Base-by-base conservation (phyloP, 371 early-diverging fungal genomes). In the Mortierella sp. region DNA sequence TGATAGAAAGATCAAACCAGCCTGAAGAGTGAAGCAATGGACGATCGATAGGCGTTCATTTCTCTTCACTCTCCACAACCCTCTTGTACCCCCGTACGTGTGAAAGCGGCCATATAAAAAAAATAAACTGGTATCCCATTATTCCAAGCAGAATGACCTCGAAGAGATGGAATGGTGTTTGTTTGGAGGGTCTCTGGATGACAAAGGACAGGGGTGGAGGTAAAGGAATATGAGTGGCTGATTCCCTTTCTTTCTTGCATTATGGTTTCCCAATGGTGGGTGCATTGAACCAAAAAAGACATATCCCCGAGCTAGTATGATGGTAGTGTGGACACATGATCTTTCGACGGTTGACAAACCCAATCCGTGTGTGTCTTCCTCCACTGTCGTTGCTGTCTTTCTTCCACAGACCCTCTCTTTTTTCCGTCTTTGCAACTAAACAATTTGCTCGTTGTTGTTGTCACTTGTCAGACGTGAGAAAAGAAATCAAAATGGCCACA, bases 281-380 rank as follows among this genome's bases (percentile, higher is more conserved):
- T 68, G 42, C 38, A 19, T 26, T 31, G 16, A 60, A 31, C 60
- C 28, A 60, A 60, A 60, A 60, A 38, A n/a, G 24, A 42, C 68
- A 68, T 68, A 68, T 68, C 68, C 68, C 68, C 68, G 68, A 68
- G 42, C 68, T 68, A 0, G 68, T 68, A 68, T 21, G 44, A 68
- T 2, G 9, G 21, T 24, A 42, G 44, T 21, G 24, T n/a, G 47
- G 58, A 72, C 74, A 74, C 74, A 74, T 74, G 74, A 74, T 74
- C 74, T 9, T 28, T 19, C 44, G 58, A 74, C 74, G 58, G 74
- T 44, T 19, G 34, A 19, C 60, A 28, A 60, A 60, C 47, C 71
- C 28, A 21, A 24, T 28, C 10, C 2, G n/a, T 54, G 42, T 38
- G 42, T 5, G 57, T n/a, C 8, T 28, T 26, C 14, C 14, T 28